These are phyloP conservation scores for Phalaenopsis equestris DNA, from an alignment of 106 monocot species.

Conservation along the genomic window DNA sequence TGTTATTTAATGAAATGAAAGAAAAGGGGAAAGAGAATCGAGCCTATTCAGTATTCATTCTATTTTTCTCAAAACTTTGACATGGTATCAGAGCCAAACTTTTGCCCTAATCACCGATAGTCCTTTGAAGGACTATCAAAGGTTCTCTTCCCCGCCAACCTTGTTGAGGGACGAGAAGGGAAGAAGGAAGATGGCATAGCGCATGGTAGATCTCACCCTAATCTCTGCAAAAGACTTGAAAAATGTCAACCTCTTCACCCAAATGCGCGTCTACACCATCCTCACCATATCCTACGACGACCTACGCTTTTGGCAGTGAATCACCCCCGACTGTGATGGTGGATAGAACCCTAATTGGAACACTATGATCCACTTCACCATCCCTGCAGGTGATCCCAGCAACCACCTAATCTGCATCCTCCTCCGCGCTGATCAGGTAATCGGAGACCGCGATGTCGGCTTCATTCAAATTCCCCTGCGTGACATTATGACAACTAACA, in stretches of 20 bases:
- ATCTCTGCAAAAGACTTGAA: slow-evolving; percentile 67
- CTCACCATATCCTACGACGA: slow-evolving; percentile 25
- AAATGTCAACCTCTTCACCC: slow-evolving; percentile 39
- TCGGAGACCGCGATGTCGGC: slow-evolving; percentile 63
- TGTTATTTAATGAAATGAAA: too few species aligned
- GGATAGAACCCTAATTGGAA: slow-evolving; percentile 46
- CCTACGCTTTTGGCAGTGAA: slow-evolving; percentile 26
- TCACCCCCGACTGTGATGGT: slow-evolving; percentile 28
- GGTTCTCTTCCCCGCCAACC: too few species aligned
- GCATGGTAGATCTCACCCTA: slow-evolving; percentile 44
- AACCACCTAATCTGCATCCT: slow-evolving; percentile 18
- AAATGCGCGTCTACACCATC: slow-evolving; percentile 59
- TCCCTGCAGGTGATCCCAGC: slow-evolving; percentile 18
- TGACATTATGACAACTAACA: slow-evolving; percentile 23
- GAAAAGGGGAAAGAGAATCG: too few species aligned
- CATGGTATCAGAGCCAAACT: too few species aligned
- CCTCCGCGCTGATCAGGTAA: slow-evolving; percentile 37
- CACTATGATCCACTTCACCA: slow-evolving; percentile 24
- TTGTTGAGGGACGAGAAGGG: too few species aligned
- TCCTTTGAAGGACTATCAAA: too few species aligned
- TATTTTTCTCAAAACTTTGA: too few species aligned
- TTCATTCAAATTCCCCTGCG: slow-evolving; percentile 46
- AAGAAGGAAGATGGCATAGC: slow-evolving; percentile 10
- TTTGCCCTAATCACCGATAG: too few species aligned
- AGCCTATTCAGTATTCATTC: too few species aligned